A percentile compares a stretch with the other conserved stretches of the same genome.
phyloP scores from a whole-genome alignment of 2,329 filamentous ascomycete genomes.

The Alternaria triticina region DNA sequence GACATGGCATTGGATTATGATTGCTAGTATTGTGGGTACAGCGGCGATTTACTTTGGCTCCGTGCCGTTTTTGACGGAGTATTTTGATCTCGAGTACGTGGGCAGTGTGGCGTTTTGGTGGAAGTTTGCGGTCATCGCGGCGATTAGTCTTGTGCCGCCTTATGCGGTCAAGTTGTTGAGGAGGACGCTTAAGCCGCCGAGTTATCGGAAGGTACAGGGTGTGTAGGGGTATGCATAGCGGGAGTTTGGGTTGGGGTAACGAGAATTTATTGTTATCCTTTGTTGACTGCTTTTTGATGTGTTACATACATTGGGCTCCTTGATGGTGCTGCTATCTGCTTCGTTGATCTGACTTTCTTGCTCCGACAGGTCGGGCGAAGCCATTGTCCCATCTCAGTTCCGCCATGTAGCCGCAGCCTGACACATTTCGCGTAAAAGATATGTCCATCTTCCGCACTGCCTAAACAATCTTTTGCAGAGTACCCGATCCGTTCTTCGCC shows the following conservation, averaged over 20 bases:
- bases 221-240: conserved; percentile 51
- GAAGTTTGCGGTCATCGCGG: conserved; percentile 80
- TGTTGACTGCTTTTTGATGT: not conserved
- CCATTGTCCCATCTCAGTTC: not conserved
- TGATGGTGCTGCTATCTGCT: not conserved
- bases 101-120: conserved; percentile 83
- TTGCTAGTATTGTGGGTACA: conserved; percentile 81
- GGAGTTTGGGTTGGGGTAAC: not conserved
- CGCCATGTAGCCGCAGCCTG: not conserved
- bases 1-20: conserved; percentile 96
- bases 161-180: conserved; percentile 86
- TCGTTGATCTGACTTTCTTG: not conserved
- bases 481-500: not conserved
- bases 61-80: conserved; percentile 85
- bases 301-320: not conserved
- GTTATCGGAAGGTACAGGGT: conserved; percentile 89
- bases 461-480: not conserved
- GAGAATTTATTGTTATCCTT: not conserved
- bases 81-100: conserved; percentile 85
- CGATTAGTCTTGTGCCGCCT: conserved; percentile 82
- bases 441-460: not conserved
- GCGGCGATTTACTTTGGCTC: conserved; percentile 79
- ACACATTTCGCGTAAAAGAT: not conserved
- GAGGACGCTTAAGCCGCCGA: conserved; percentile 86
- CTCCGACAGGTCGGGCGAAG: fast-evolving